Conservation (phyloP, 2,329 filamentous ascomycete genomes). For the Fusarium sp. region DNA sequence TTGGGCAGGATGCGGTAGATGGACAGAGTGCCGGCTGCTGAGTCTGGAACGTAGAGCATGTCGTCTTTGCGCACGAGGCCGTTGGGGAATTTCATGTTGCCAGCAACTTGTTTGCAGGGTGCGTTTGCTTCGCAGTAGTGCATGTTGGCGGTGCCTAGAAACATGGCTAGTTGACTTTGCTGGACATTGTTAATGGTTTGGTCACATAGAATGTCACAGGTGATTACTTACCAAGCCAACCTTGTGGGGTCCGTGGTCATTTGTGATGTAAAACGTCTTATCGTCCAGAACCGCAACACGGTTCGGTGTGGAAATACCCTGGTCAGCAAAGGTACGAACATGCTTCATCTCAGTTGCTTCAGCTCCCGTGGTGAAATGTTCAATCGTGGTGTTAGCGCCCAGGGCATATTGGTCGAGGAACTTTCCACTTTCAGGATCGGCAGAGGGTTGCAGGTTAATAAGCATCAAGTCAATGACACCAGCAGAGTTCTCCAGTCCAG, state of each 20-base stretch:
- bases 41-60: conserved; percentile 52
- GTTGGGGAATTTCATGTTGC: conserved; percentile 50
- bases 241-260: conserved; percentile 42
- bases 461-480: conserved; percentile 32
- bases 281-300: conserved; percentile 32
- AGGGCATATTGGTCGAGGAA: conserved; percentile 21
- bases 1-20: conserved; percentile 22
- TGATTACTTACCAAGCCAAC: conserved; percentile 22
- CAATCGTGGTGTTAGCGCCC: conserved; percentile 37
- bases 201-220: accelerated
- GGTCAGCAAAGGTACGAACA: conserved; percentile 32
- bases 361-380: conserved; percentile 28
- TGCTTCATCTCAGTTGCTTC: conserved; percentile 30
- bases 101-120: conserved; percentile 42
- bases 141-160: conserved; percentile 49
- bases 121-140: conserved; percentile 43
- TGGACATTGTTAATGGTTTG: not conserved
- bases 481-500: conserved; percentile 45
- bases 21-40: conserved; percentile 37
- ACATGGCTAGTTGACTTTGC: conserved; percentile 34
- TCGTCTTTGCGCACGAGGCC: conserved; percentile 48
- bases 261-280: conserved; percentile 34
- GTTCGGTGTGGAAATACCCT: conserved; percentile 40
- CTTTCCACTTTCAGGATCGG: conserved; percentile 17
- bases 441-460: conserved; percentile 37